These are phyloP conservation scores for Biscogniauxia marginata DNA, from an alignment of 2,329 filamentous ascomycete species.

Conservation along the genomic window DNA sequence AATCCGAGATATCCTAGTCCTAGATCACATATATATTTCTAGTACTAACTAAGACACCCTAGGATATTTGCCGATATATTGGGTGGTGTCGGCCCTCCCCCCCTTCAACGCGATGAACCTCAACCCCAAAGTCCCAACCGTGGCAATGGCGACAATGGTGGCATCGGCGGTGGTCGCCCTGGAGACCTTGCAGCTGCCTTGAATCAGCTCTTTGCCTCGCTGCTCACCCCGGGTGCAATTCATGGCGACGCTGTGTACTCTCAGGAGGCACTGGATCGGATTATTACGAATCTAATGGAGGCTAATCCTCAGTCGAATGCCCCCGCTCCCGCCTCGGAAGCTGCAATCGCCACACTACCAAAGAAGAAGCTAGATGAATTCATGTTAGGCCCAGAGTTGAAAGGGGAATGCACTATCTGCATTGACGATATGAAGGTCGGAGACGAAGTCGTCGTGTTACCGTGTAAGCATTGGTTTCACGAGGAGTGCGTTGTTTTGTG, in stretches of 20 bases:
- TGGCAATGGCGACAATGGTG: slow-evolving; percentile 22
- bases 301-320: slow-evolving; percentile 73
- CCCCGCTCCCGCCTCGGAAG: slow-evolving; percentile 74
- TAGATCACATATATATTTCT: not conserved
- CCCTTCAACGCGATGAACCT: slow-evolving; percentile 20
- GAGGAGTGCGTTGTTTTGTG: slow-evolving; percentile 77
- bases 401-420: slow-evolving; percentile 90
- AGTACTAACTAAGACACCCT: slow-evolving; percentile 31
- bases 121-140: slow-evolving; percentile 18
- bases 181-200: slow-evolving; percentile 40
- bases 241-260: slow-evolving; percentile 84
- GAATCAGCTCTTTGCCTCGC: slow-evolving; percentile 50
- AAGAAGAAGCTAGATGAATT: slow-evolving; percentile 67
- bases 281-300: slow-evolving; percentile 87
- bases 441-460: slow-evolving; percentile 72
- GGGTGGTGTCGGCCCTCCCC: slow-evolving; percentile 38
- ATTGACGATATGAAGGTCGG: slow-evolving; percentile 78
- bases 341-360: slow-evolving; percentile 71
- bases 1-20: not conserved
- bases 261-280: slow-evolving; percentile 85
- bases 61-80: slow-evolving; percentile 50
- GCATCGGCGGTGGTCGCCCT: slow-evolving; percentile 14
- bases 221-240: slow-evolving; percentile 52
- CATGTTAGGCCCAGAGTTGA: slow-evolving; percentile 65
- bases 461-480: slow-evolving; percentile 95